A percentile compares a stretch with the other conserved stretches of the same genome.
phyloP scores from a whole-genome alignment of 1,139 yeast species.

The Geotrichum carabidarum region DNA sequence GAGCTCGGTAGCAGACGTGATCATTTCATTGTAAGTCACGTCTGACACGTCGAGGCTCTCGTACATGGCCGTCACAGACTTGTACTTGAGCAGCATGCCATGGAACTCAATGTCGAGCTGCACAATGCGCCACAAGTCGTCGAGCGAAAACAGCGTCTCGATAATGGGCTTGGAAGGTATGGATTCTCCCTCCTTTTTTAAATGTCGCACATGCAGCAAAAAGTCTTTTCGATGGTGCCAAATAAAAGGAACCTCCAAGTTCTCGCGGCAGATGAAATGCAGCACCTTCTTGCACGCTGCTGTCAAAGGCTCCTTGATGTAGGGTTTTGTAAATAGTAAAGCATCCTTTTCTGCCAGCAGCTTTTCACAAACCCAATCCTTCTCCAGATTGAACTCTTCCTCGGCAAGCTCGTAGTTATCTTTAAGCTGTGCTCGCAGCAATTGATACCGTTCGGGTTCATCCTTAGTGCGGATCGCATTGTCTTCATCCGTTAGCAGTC shows the following conservation, averaged over 20 bases:
- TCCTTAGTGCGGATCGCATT: conserved; percentile 81
- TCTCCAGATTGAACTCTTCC: conserved; percentile 66
- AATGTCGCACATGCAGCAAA: conserved; percentile 42
- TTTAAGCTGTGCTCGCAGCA: conserved; percentile 54
- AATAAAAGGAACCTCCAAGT: conserved; percentile 90
- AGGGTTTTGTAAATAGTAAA: conserved; percentile 33
- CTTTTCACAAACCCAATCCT: conserved; percentile 65
- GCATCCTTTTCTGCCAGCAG: conserved; percentile 26
- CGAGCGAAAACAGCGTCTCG: conserved; percentile 46
- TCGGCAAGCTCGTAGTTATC: conserved; percentile 59
- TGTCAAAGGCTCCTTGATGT: conserved; percentile 56
- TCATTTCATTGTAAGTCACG: conserved; percentile 51
- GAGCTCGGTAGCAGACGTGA: conserved; percentile 56
- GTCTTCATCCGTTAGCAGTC: conserved; percentile 89
- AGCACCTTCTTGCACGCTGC: conserved; percentile 72
- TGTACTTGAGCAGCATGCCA: conserved; percentile 65
- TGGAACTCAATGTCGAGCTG: conserved; percentile 85
- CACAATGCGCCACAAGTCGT: conserved; percentile 88
- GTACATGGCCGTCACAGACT: conserved; percentile 55
- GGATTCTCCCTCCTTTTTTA: conserved; percentile 42
- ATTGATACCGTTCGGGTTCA: conserved; percentile 88
- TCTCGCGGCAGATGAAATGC: conserved; percentile 70
- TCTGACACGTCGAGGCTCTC: conserved; percentile 55
- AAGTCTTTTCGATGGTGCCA: conserved; percentile 95
- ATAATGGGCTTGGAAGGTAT: conserved; percentile 28